These are phyloP conservation scores for Gloeostereum incarnatum DNA, from an alignment of 768 basidiomycete species.

Conservation along the genomic window DNA sequence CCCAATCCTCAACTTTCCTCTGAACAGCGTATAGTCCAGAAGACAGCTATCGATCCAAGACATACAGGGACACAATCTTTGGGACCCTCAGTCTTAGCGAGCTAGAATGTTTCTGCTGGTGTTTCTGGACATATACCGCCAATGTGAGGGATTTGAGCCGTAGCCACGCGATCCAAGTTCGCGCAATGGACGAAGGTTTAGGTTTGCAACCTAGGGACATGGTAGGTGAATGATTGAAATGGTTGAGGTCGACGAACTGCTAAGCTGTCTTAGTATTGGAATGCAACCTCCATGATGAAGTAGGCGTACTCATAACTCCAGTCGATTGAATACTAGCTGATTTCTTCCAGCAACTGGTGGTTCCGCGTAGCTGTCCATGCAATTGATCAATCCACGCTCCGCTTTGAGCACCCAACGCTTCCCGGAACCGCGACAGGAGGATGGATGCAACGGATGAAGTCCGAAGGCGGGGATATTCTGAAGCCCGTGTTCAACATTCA, in stretches of 20 bases:
- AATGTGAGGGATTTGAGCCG: slow-evolving; percentile 20
- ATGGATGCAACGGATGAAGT: slow-evolving; percentile 55
- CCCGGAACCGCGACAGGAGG: slow-evolving; percentile 35
- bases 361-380: slow-evolving; percentile 43
- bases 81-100: slow-evolving; percentile 39
- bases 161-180: slow-evolving; percentile 32
- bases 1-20: too few species aligned
- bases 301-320: neutral
- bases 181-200: slow-evolving; percentile 46
- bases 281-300: slow-evolving; percentile 56
- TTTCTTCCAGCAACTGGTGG: slow-evolving; percentile 38
- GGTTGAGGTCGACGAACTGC: too few species aligned
- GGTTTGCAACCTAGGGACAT: slow-evolving; percentile 44
- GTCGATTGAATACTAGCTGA: neutral
- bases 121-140: slow-evolving; percentile 41
- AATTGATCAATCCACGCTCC: slow-evolving; percentile 20
- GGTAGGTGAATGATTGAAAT: too few species aligned
- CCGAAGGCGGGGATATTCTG: slow-evolving; percentile 29
- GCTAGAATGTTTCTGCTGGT: slow-evolving; percentile 53
- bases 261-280: too few species aligned
- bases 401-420: slow-evolving; percentile 52
- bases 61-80: slow-evolving; percentile 29
- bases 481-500: slow-evolving; percentile 25
- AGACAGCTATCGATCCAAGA: slow-evolving; percentile 1
- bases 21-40: too few species aligned